phyloP scores from a whole-genome alignment of 164 flowering plant genomes.

The Dillenia turbinata region DNA sequence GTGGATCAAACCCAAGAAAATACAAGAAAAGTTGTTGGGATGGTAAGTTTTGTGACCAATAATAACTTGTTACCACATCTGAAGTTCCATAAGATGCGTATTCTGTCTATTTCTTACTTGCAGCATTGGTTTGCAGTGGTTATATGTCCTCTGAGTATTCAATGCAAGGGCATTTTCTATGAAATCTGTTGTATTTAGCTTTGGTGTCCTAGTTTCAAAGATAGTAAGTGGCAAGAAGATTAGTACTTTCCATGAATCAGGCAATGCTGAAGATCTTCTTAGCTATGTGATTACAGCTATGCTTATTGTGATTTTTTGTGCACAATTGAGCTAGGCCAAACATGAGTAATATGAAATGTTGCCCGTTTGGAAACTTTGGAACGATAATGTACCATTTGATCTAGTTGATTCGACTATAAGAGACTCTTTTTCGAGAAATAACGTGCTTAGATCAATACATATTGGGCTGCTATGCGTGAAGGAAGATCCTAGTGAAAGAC shows the following conservation, averaged over 20 bases:
- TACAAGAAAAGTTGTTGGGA: conserved; percentile 31
- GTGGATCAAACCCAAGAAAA: conserved; percentile 27
- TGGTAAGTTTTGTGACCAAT: conserved; percentile 20
- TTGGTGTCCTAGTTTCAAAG: conserved; percentile 11
- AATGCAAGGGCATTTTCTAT: conserved; percentile 5
- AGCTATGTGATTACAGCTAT: conserved; percentile 4
- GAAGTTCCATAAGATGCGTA: not conserved
- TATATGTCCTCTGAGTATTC: conserved; percentile 17
- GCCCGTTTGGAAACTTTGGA: conserved; percentile 12
- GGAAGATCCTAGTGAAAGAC: conserved; percentile 6
- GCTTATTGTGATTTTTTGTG: too few relatives aligned
- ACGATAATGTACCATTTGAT: not conserved
- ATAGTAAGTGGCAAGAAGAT: conserved; percentile 10
- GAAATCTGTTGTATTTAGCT: conserved; percentile 12
- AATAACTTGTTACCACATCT: not conserved
- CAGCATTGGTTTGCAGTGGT: conserved; percentile 3
- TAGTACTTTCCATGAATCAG: not conserved
- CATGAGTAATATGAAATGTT: not conserved
- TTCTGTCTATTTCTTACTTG: too few relatives aligned
- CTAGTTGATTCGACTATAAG: conserved; percentile 5
- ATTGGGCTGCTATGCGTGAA: conserved; percentile 8
- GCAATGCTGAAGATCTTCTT: not conserved
- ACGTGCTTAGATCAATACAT: conserved; percentile 3
- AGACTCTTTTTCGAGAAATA: not conserved
- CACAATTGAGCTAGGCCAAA: not conserved